These are phyloP conservation scores for Apiospora hydei DNA, from an alignment of 2,329 filamentous ascomycete genomes.

Conservation along the genomic window DNA sequence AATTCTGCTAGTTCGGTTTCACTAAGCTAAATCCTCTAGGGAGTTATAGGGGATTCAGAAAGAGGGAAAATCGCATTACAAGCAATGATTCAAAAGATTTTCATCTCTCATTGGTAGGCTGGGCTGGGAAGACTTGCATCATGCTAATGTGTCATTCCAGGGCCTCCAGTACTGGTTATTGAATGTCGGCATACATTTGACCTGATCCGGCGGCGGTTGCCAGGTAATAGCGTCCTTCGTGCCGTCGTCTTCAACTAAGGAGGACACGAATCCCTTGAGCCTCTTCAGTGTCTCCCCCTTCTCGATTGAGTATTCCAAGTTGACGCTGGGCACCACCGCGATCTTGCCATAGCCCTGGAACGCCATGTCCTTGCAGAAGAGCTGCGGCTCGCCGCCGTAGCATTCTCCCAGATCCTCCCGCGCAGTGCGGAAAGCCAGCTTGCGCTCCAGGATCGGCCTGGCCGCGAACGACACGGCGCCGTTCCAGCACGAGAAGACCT, in stretches of 20 bases:
- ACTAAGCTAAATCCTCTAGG: neutral
- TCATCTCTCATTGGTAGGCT: neutral
- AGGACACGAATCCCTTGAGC: constrained; percentile 56
- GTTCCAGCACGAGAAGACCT: constrained; percentile 69
- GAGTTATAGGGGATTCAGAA: neutral
- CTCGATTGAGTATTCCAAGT: constrained; percentile 60
- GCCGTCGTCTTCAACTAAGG: constrained; percentile 42
- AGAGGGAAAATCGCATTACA: neutral
- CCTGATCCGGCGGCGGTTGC: constrained; percentile 52
- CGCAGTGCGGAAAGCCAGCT: constrained; percentile 53
- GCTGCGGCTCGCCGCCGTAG: constrained; percentile 59
- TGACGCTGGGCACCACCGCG: constrained; percentile 59
- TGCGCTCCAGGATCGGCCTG: constrained; percentile 48
- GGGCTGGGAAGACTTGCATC: neutral
- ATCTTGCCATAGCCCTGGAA: constrained; percentile 56
- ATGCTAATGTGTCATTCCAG: constrained; percentile 46
- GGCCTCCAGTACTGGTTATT: constrained; percentile 49
- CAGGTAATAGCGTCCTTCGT: constrained; percentile 49
- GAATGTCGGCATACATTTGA: constrained; percentile 57
- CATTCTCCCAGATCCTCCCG: constrained; percentile 52
- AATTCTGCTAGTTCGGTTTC: neutral
- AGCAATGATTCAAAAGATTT: neutral
- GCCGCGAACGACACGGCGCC: constrained; percentile 59
- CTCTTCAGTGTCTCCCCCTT: constrained; percentile 54
- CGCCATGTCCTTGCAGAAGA: constrained; percentile 67